Evolutionary conservation across 73 alveolate genomes (phyloP), one percentile per base, ranked within the genome.

Genomic region (Loxodes magnus): DNA sequence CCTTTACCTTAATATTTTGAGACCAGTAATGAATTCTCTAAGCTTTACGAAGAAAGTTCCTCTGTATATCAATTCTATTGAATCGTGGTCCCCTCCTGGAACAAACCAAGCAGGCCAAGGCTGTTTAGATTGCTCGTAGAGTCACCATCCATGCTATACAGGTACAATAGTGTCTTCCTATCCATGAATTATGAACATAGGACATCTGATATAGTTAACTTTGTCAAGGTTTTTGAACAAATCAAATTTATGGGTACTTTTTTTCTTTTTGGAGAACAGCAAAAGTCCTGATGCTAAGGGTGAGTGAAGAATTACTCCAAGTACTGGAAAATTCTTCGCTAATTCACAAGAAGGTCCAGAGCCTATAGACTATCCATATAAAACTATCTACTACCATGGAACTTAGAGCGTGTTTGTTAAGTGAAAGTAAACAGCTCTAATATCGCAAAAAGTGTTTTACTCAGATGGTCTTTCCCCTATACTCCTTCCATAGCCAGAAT

Each of bases 401-500:
- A 51, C 27, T 5, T 43, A 52, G n/a, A 56, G 51, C 10, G 24
- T 16, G 9, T 15, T 1, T 5, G 31, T 48, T 2, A 56, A 56
- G 49, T 35, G 60, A 12, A 49, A 19, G 26, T 74, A 74, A 7
- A 76, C 77, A 3, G 88, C 79, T 36, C 61, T 43, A 10, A 74
- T 53, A 26, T 74, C 83, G 22, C 22, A 24, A n/a, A 58, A 36
- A 5, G 57, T 33, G 22, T 51, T 35, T 14, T 57, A 28, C 31
- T 74, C 88, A 16, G 66, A 66, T 7, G 88, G 79, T n/a, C 60
- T 54, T 2, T n/a, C 25, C 0, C 88, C 88, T 12, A 75, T 59
- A 19, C 72, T 49, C 42, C 58, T 31, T 26, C 88, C 88, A 69
- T 74, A 74, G 3, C 88, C 88, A 9, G 79, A 39, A 50, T 74